Evolutionary conservation across 306 rosid genomes (phyloP), one percentile per base, ranked within the genome.

Genomic region (Trichosanthes cucumerina): DNA sequence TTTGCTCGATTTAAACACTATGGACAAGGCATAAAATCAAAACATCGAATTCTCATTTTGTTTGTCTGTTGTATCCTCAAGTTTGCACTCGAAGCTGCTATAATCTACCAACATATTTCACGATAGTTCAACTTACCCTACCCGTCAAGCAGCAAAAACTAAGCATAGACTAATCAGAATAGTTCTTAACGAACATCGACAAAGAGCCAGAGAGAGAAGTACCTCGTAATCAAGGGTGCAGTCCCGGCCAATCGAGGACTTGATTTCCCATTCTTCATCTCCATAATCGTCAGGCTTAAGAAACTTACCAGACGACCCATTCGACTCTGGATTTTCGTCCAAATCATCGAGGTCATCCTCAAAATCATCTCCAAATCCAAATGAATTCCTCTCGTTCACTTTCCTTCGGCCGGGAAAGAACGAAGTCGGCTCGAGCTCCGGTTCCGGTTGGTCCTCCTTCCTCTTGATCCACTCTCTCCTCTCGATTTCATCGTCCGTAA

Each of bases 211-310:
- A 33, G 12, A 34, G 63, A 9, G 28, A 38, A 2, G 14, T n/a
- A 94, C 98, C 97, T 95, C 97, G 79, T 33, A 88, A 87, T 92
- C 99, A 26, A 95, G 90, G 57, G 97, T 91, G 80, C 86, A 83
- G 81, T 95, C 99, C 79, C 66, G 88, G 76, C 99, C 99, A 83
- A 95, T 92, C 68, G 86, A 66, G 24, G 90, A 88, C 81, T 83
- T 91, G 36, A 95, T 87, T 53, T 90, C 84, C 99, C 97, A 95
- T 82, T 91, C 88, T 81, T 92, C 96, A 33, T 91, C 97, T 44
- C 88, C 81, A 60, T 90, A 92, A 80, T 84, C 98, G 58, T 87
- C 86, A 0, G 96, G 96, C 84, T 82, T 85, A 66, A 79, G 56
- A 13, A 62, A 26, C 50, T 28, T 70, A 36, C 46, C 78, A 41